Percentiles rank a stretch among this genome's conserved stretches.
phyloP scores from a whole-genome alignment of 2,329 filamentous ascomycete genomes.

The Neonectria magnoliae region DNA sequence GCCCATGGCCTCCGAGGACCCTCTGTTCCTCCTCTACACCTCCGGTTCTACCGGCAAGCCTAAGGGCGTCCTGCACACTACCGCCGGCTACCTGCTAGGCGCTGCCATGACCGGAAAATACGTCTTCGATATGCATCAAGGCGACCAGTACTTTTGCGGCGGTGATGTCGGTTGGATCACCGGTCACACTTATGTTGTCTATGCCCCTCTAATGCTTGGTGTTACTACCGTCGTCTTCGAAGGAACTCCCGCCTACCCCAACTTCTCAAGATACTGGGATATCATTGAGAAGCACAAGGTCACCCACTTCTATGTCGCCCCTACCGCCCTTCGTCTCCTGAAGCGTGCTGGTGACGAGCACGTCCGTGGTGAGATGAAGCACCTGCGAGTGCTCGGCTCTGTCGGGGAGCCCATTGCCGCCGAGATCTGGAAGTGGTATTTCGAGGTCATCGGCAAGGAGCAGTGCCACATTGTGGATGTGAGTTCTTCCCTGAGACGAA shows the following conservation, averaged over 20 bases:
- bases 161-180: slow-evolving; percentile 99
- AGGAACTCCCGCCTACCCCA: slow-evolving; percentile 95
- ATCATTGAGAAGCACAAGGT: slow-evolving; percentile 95
- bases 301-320: slow-evolving; percentile 98
- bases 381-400: slow-evolving; percentile 88
- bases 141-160: slow-evolving; percentile 95
- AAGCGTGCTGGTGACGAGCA: slow-evolving; percentile 96
- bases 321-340: slow-evolving; percentile 89
- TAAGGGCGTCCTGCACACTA: slow-evolving; percentile 99
- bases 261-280: slow-evolving; percentile 99
- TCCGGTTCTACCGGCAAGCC: slow-evolving; percentile 98
- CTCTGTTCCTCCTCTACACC: slow-evolving; percentile 96
- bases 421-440: slow-evolving; percentile 99
- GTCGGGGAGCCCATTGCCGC: slow-evolving; percentile 98
- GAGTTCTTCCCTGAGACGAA: slow-evolving; percentile 55
- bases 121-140: slow-evolving; percentile 96
- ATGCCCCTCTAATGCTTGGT: slow-evolving; percentile 91
- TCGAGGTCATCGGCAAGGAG: slow-evolving; percentile 92
- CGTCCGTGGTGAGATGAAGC: slow-evolving; percentile 88
- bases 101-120: slow-evolving; percentile 96
- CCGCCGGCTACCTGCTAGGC: slow-evolving; percentile 92
- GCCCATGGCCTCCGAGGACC: slow-evolving; percentile 91
- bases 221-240: slow-evolving; percentile 97
- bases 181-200: slow-evolving; percentile 97
- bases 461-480: slow-evolving; percentile 94